These are phyloP conservation scores for Blastocystis sp. DNA, from an alignment of 352 stramenopile genomes.

Conservation along the genomic window DNA sequence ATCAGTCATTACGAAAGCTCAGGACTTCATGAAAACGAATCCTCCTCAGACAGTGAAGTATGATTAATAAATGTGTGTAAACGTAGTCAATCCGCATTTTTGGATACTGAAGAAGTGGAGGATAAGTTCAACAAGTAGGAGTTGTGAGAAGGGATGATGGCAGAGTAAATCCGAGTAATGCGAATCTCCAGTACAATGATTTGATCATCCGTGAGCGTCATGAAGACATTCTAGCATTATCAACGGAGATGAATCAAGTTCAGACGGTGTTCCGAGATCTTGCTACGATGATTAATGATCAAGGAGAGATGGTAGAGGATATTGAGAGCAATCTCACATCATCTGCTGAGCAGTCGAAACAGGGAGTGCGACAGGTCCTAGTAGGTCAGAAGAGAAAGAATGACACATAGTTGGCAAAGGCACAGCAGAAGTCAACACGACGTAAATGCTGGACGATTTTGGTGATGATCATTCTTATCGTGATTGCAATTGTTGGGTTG, in stretches of 20 bases:
- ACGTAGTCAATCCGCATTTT: constrained; percentile 33
- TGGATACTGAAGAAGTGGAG: constrained; percentile 65
- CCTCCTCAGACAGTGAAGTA: constrained; percentile 29
- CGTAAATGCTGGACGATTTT: constrained; percentile 56
- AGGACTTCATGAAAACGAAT: constrained; percentile 49
- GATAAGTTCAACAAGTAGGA: constrained; percentile 53
- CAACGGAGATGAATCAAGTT: constrained; percentile 64
- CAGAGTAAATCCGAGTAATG: constrained; percentile 54
- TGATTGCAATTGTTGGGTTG: constrained; percentile 25
- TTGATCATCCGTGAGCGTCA: constrained; percentile 63
- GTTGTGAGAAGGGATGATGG: background rate
- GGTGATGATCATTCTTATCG: constrained; percentile 22
- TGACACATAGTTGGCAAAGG: constrained; percentile 40
- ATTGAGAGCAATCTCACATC: constrained; percentile 61
- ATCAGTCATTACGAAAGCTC: constrained; percentile 27
- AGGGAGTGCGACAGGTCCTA: constrained; percentile 54
- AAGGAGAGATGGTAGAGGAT: constrained; percentile 66
- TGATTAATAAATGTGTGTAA: background rate
- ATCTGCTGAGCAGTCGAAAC: constrained; percentile 52
- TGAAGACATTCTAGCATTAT: constrained; percentile 56
- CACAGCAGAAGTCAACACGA: constrained; percentile 10
- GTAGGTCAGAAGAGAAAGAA: background rate
- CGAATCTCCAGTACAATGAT: constrained; percentile 67
- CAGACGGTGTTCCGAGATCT: constrained; percentile 56
- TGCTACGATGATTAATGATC: constrained; percentile 55